These are phyloP conservation scores for Blastobotrys malaysiensis DNA, from an alignment of 1,139 yeast genomes.

Conservation along the genomic window DNA sequence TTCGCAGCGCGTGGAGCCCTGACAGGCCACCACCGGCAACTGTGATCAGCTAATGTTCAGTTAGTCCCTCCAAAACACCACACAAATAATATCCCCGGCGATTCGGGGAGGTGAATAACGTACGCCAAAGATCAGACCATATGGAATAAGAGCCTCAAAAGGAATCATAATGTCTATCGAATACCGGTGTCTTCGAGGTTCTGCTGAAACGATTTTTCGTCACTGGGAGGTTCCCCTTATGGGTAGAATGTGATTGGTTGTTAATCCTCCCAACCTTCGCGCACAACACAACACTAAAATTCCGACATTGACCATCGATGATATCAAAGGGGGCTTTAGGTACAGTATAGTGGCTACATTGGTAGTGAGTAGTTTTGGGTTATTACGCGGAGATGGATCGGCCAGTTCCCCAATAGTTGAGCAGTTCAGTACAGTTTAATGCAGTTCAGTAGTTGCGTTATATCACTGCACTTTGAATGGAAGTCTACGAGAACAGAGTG, in stretches of 20 bases:
- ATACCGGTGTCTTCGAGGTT: neutral
- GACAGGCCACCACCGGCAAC: conserved; percentile 50
- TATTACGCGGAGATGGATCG: too few species aligned
- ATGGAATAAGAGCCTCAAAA: conserved; percentile 66
- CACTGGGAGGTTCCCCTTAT: conserved; percentile 3
- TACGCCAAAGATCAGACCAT: conserved; percentile 55
- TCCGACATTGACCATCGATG: too few species aligned
- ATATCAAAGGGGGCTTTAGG: too few species aligned
- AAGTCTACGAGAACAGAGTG: too few species aligned
- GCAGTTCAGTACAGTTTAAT: too few species aligned
- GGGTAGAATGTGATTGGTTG: conserved; percentile 1
- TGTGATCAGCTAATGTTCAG: conserved; percentile 38
- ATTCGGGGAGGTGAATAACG: conserved; percentile 20
- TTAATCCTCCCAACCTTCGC: neutral
- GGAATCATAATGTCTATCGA: conserved; percentile 47
- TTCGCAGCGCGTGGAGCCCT: conserved; percentile 44
- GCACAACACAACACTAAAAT: neutral
- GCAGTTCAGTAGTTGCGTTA: too few species aligned
- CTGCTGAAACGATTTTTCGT: neutral
- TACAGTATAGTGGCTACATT: too few species aligned
- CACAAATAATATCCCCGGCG: neutral
- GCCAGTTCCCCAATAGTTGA: too few species aligned
- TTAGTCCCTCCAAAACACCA: conserved; percentile 1
- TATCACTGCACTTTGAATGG: too few species aligned
- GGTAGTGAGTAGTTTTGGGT: too few species aligned